Evolutionary conservation across 2,329 filamentous ascomycete species (phyloP), one percentile per base, ranked within the genome.

Genomic region (Setomelanomma holmii): DNA sequence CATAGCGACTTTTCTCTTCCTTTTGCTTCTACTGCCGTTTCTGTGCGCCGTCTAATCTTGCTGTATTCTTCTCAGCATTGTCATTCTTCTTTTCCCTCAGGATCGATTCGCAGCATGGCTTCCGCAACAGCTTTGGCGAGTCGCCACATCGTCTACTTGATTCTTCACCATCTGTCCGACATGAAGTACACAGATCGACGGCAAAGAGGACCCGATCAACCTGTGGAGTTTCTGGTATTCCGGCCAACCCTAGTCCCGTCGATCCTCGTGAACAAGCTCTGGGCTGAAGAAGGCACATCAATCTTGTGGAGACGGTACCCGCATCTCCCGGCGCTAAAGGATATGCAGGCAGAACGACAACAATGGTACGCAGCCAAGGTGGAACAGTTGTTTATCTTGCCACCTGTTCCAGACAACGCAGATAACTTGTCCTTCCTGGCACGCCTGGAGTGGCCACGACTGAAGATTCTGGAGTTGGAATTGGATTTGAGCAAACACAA

Each of bases 301-400:
- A 61, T 74, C 5, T 50, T 72, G 8, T 74, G 69, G 71, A 67
- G 49, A 39, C 59, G 65, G 34, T 70, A 67, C 50, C 68, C 71
- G 30, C 61, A 69, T 44, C 56, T 73, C 44, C 63, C 61, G 6
- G 63, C 66, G 10, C 27, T 74, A 14, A 48, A 54, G 35, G 20
- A 27, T 16, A 69, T 74, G 64, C 22, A 49, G 4, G 44, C 34
- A 22, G 50, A 56, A 7, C 56, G 68, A 20, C 53, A 60, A 19
- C 69, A 74, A 43, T 60, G 64, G 50, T 73, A 74, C 47, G 69
- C 71, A 23, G 64, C 60, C 55, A 73, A 72, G 38, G 55, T 73
- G 11, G 58, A 69, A 35, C 51, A 55, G 8, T 46, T 71, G 7
- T 72, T 68, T 42, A 51, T 63, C 3, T 61, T 58, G 6, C 58